These are phyloP conservation scores for Talaromyces stipitatus DNA, from an alignment of 495 filamentous ascomycete species.

Conservation along the genomic window DNA sequence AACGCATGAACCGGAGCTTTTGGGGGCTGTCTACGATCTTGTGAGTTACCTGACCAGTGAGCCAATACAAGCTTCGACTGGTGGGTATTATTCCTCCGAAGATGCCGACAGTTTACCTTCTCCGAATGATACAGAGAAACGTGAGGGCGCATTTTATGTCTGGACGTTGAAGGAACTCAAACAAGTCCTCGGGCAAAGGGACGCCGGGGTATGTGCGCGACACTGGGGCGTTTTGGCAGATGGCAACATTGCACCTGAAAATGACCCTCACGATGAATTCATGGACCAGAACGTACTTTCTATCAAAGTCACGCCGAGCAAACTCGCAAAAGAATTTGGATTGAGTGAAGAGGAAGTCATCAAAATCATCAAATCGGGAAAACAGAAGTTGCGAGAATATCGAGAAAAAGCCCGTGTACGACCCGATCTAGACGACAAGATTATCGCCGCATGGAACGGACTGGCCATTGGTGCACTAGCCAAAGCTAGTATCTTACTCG, in stretches of 20 bases:
- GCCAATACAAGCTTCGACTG: slow-evolving; percentile 55
- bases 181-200: slow-evolving; percentile 61
- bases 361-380: slow-evolving; percentile 58
- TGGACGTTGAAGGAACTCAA: slow-evolving; percentile 90
- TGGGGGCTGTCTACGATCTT: slow-evolving; percentile 75
- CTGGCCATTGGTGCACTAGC: slow-evolving; percentile 80
- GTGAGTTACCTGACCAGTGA: slow-evolving; percentile 68
- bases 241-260: slow-evolving; percentile 77
- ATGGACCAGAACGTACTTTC: slow-evolving; percentile 66
- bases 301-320: slow-evolving; percentile 50
- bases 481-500: slow-evolving; percentile 60
- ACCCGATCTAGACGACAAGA: slow-evolving; percentile 86
- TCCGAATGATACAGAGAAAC: slow-evolving; percentile 70
- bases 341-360: slow-evolving; percentile 66
- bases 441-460: slow-evolving; percentile 83
- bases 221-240: slow-evolving; percentile 84
- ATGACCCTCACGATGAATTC: slow-evolving; percentile 90
- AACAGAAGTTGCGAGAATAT: slow-evolving; percentile 63
- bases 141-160: slow-evolving; percentile 91
- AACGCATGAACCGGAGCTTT: slow-evolving; percentile 60
- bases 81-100: slow-evolving; percentile 84
- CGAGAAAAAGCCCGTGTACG: slow-evolving; percentile 67
- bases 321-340: slow-evolving; percentile 71
- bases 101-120: slow-evolving; percentile 83
- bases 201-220: slow-evolving; percentile 65